Conservation (phyloP, 2,329 filamentous ascomycete genomes). For the Sordariomycetes sp. region DNA sequence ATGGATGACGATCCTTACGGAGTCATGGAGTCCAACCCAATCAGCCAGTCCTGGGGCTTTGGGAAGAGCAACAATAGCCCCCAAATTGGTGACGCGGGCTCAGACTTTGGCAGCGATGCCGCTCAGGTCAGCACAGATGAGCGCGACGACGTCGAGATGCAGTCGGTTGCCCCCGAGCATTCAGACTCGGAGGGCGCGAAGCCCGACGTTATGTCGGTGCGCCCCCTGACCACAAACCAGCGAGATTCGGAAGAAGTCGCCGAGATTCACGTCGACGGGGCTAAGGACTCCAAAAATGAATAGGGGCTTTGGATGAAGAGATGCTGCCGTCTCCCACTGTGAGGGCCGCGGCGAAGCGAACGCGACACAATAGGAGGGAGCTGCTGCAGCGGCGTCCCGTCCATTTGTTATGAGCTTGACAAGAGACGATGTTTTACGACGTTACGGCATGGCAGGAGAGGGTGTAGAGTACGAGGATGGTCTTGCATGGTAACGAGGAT, state of each 20-base stretch:
- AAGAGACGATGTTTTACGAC: too few relatives aligned
- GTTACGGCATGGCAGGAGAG: background rate
- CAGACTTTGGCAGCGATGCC: conserved; percentile 31
- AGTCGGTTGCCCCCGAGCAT: conserved; percentile 4
- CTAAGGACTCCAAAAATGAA: conserved; percentile 15
- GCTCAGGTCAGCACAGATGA: conserved; percentile 31
- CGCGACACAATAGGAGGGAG: too few relatives aligned
- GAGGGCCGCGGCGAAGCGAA: background rate
- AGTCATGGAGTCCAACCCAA: conserved; percentile 17
- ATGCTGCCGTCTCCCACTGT: background rate
- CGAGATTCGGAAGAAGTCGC: conserved; percentile 33
- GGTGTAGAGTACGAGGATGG: too few relatives aligned
- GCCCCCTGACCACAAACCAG: conserved; percentile 22
- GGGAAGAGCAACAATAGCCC: conserved; percentile 9
- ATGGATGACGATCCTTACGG: conserved; percentile 25
- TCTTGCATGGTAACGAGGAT: too few relatives aligned
- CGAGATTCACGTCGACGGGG: conserved; percentile 39
- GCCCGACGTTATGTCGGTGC: conserved; percentile 27
- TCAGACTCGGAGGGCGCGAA: conserved; percentile 6
- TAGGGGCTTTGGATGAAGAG: conserved; percentile 7
- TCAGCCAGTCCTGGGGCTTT: conserved; percentile 21
- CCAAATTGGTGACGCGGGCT: background rate
- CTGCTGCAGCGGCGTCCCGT: too few relatives aligned
- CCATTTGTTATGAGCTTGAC: too few relatives aligned
- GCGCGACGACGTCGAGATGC: conserved; percentile 20